Conservation (phyloP, 106 monocot genomes). For the Posidonia australis region DNA sequence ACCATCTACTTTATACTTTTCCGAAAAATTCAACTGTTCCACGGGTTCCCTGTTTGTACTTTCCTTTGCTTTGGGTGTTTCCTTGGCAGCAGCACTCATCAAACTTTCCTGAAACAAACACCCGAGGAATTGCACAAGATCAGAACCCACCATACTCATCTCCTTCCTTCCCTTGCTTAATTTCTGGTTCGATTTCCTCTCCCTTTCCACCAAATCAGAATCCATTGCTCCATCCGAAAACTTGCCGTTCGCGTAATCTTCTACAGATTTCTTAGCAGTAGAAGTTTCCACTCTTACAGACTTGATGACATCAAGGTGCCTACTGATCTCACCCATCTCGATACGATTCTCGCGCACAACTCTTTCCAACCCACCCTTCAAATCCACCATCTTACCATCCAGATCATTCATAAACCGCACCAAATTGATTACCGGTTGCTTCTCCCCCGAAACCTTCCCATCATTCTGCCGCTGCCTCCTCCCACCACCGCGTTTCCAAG, state of each 20-base stretch:
- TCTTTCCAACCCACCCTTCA: constrained; percentile 32
- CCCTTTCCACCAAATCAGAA: constrained; percentile 10
- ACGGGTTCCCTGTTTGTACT: constrained; percentile 13
- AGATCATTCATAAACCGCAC: constrained; percentile 27
- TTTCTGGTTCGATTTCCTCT: constrained; percentile 25
- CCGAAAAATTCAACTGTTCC: constrained; percentile 11
- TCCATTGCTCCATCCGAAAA: constrained; percentile 4
- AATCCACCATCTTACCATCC: constrained; percentile 24
- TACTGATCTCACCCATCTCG: constrained; percentile 23
- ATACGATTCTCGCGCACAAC: constrained; percentile 9
- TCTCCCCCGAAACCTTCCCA: constrained; percentile 16
- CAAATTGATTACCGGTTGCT: constrained; percentile 15
- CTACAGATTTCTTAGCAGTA: constrained; percentile 15
- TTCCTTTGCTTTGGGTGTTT: constrained; percentile 25
- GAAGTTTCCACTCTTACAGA: constrained; percentile 17
- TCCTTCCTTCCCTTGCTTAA: constrained; percentile 33
- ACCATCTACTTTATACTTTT: constrained; percentile 1
- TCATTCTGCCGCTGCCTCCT: constrained; percentile 2
- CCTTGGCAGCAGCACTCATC: constrained; percentile 2
- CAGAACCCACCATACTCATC: constrained; percentile 14
- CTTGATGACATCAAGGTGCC: constrained; percentile 32
- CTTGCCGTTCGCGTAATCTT: constrained; percentile 1
- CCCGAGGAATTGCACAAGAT: constrained; percentile 36
- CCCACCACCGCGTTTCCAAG: neutral
- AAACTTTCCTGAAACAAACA: constrained; percentile 36